Percentiles rank a stretch among this genome's conserved stretches.
Conservation (phyloP, 257 asterid genomes). For the Striga asiatica region DNA sequence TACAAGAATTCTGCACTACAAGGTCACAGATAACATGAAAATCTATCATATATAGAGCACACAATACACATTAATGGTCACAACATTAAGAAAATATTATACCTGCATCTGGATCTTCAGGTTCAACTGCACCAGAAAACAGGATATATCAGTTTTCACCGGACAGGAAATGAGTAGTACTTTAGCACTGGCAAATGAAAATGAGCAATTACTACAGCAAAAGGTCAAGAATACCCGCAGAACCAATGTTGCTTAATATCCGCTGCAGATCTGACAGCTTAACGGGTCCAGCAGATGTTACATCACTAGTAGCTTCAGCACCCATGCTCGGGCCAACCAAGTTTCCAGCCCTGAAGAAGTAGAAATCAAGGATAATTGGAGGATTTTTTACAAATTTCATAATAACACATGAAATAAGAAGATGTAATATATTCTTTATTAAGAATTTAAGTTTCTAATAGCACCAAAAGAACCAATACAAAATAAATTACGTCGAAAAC, state of each 20-base stretch:
- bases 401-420: not conserved
- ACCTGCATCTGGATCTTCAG: constrained; percentile 91
- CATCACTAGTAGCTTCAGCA: constrained; percentile 69
- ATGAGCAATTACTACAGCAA: not conserved
- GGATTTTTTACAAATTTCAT: not conserved
- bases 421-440: not conserved
- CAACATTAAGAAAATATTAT: constrained; percentile 13
- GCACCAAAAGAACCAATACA: not conserved
- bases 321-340: constrained; percentile 75
- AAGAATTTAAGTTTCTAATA: not conserved
- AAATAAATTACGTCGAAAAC: not conserved
- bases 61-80: not conserved
- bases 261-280: constrained; percentile 84
- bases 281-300: constrained; percentile 88
- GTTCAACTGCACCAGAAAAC: constrained; percentile 32
- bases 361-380: constrained; percentile 5
- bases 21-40: too few relatives aligned
- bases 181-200: constrained; percentile 6
- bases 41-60: too few relatives aligned
- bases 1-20: too few relatives aligned
- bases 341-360: constrained; percentile 65
- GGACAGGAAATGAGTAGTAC: constrained; percentile 13
- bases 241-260: constrained; percentile 77
- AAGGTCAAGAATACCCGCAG: constrained; percentile 40
- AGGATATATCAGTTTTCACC: constrained; percentile 15